Conservation (phyloP, 106 monocot genomes). For the Gastrodia elata region DNA sequence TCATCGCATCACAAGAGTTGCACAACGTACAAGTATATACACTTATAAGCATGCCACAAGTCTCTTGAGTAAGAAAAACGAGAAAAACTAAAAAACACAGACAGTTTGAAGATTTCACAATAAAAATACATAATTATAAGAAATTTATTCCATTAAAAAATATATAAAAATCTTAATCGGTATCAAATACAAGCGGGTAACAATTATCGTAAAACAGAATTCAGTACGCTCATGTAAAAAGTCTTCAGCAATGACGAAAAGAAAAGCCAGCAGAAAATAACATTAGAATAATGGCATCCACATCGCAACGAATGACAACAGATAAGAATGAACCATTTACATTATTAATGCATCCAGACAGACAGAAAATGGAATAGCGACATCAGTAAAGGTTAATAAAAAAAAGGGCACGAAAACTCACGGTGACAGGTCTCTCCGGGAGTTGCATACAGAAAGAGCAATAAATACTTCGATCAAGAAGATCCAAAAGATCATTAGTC, state of each 20-base stretch:
- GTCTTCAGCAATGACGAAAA: neutral
- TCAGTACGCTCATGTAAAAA: neutral
- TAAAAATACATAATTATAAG: neutral
- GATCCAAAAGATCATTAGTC: conserved; percentile 15
- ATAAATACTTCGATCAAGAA: conserved; percentile 40
- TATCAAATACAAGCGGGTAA: neutral
- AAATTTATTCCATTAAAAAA: neutral
- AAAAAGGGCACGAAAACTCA: conserved; percentile 31
- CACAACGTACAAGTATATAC: too few relatives aligned
- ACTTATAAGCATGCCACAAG: neutral
- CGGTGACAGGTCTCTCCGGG: conserved; percentile 63
- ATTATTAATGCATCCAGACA: neutral
- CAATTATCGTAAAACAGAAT: neutral
- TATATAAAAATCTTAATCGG: neutral
- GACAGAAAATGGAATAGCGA: neutral
- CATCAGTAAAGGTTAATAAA: neutral
- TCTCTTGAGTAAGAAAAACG: neutral
- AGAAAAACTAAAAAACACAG: neutral
- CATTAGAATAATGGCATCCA: neutral
- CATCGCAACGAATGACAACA: neutral
- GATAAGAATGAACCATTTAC: neutral
- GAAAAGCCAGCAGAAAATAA: neutral
- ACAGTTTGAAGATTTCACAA: neutral
- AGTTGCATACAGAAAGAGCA: conserved; percentile 60
- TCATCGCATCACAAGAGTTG: too few relatives aligned